Conservation (phyloP, 768 basidiomycete genomes). For the Xerocomellus intermedius region DNA sequence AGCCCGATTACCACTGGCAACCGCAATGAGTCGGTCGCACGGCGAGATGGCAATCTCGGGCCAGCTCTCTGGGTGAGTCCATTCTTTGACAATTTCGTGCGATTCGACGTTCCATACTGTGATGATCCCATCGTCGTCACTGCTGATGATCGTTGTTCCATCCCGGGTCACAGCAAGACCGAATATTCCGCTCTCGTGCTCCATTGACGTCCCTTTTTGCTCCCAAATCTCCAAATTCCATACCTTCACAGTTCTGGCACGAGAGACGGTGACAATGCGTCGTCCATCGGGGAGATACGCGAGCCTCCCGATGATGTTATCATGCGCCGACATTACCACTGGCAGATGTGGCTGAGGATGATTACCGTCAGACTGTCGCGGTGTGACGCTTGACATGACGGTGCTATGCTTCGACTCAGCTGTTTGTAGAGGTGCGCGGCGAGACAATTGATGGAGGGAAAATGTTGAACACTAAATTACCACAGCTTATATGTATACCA, state of each 20-base stretch:
- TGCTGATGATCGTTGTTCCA: background rate
- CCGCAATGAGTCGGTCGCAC: constrained; percentile 2
- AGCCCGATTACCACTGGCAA: background rate
- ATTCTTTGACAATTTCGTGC: background rate
- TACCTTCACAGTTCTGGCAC: background rate
- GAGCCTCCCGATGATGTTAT: background rate
- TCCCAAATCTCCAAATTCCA: constrained; percentile 7
- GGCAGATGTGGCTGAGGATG: background rate
- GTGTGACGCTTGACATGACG: background rate
- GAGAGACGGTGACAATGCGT: background rate
- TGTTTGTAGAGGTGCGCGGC: background rate
- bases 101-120: constrained; percentile 6
- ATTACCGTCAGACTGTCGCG: too few relatives aligned
- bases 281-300: constrained; percentile 6
- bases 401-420: background rate
- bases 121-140: background rate
- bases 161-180: constrained; percentile 1
- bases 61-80: background rate
- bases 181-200: background rate
- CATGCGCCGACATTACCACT: background rate
- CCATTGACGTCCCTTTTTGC: constrained; percentile 1
- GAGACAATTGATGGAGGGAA: too few relatives aligned
- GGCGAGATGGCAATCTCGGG: background rate
- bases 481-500: too few relatives aligned
- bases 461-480: too few relatives aligned